Percentiles rank a stretch among this genome's conserved stretches.
Evolutionary conservation across 2,329 filamentous ascomycete species (phyloP).

Genomic region (Hypoxylon sp.): DNA sequence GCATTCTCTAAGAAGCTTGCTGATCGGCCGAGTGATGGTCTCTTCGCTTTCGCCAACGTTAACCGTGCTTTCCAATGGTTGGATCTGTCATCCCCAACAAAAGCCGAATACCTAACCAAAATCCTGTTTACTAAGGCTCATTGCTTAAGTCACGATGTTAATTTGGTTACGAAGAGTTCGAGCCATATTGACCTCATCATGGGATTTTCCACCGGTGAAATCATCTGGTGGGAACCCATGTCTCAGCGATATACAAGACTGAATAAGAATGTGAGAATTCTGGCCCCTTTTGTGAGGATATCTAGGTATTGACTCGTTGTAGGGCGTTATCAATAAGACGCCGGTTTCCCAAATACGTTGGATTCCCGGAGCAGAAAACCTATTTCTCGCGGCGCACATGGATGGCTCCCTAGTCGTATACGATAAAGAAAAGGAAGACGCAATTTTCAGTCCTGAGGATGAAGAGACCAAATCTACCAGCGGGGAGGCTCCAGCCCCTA

Average conservation of each 20-base stretch:
- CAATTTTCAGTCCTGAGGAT: constrained; percentile 50
- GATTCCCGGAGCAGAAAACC: constrained; percentile 92
- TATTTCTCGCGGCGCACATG: constrained; percentile 91
- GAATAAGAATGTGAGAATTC: constrained; percentile 84
- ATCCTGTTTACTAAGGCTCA: constrained; percentile 97
- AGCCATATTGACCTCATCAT: constrained; percentile 90
- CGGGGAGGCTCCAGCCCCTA: constrained; percentile 49
- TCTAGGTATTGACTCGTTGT: constrained; percentile 20
- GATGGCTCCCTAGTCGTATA: constrained; percentile 93
- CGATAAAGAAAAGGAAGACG: constrained; percentile 90
- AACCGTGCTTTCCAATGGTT: constrained; percentile 97
- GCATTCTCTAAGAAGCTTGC: constrained; percentile 77
- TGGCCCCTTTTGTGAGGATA: background rate
- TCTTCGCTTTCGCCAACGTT: constrained; percentile 94
- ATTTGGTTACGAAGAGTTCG: constrained; percentile 78
- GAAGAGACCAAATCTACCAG: constrained; percentile 48
- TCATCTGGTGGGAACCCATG: constrained; percentile 98
- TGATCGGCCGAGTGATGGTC: constrained; percentile 79
- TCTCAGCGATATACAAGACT: constrained; percentile 94
- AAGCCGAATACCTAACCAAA: constrained; percentile 92
- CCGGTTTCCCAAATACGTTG: constrained; percentile 89
- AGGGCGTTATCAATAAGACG: constrained; percentile 87
- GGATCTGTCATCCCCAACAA: constrained; percentile 79
- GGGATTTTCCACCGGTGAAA: constrained; percentile 95
- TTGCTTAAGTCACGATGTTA: constrained; percentile 93